Evolutionary conservation across 2,329 filamentous ascomycete species (phyloP), one percentile per base, ranked within the genome.

Genomic region (Scytalidium sp.): DNA sequence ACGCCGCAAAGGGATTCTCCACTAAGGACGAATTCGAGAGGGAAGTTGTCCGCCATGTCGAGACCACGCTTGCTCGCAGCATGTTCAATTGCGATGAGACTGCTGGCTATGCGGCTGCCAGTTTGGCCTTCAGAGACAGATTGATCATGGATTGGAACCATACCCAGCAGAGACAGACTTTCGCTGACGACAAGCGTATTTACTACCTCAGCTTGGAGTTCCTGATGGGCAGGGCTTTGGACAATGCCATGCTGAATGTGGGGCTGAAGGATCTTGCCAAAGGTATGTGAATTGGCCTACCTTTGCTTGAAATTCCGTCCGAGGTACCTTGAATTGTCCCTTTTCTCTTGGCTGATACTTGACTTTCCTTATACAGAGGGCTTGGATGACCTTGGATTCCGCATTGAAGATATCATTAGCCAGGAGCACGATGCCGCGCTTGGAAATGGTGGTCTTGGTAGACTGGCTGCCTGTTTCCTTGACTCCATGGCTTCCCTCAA

Each of bases 191-290:
- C 71, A 99, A 99, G 80, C 84, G 94, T 54, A 82, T 99, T 60
- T 99, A 99, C 75, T 99, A 99, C 68, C 81, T 99, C 53, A 97
- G 92, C 59, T 83, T 99, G 51, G 94, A 99, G 72, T 99, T 99
- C 64, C 75, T 99, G 63, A 99, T 99, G 94, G 94, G 94, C 40
- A 81, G 94, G 66, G 88, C 94, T 43, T 75, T 99, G 56, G 94
- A 99, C 76, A 99, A 99, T 81, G 93, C 94, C 56, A 97, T 99
- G 90, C 81, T 99, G 58, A 99, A 99, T 68, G 83, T 96, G 49
- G 89, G 89, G 20, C 78, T 90, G 68, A 99, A 97, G 72, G 83
- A 91, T 61, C 75, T 85, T 52, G 93, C 94, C 46, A 86, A 83
- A 71, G 80, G 91, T 94, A 70, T 60, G 80, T 51, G 29, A 17